Evolutionary conservation across 1,139 yeast species (phyloP).

Genomic region (Diutina siamensis): DNA sequence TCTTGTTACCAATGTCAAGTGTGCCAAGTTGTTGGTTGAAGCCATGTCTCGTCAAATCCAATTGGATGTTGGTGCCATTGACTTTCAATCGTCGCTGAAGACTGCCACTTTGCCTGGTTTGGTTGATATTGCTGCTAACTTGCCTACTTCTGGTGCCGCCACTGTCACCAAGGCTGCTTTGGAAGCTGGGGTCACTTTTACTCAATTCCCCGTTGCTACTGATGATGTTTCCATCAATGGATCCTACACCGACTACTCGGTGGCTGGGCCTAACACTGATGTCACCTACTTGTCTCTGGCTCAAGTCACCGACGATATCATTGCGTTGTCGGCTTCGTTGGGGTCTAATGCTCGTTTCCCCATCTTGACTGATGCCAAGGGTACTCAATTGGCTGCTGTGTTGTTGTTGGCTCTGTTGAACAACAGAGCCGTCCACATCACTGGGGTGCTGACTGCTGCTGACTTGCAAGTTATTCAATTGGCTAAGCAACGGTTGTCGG

Average conservation of each 20-base stretch:
- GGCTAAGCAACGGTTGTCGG: conserved; percentile 75
- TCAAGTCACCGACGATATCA: neutral
- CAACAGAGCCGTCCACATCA: conserved; percentile 76
- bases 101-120: conserved; percentile 81
- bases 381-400: conserved; percentile 86
- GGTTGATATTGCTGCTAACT: conserved; percentile 69
- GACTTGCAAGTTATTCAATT: conserved; percentile 77
- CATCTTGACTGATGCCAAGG: conserved; percentile 83
- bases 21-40: conserved; percentile 91
- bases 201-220: conserved; percentile 60
- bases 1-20: conserved; percentile 91
- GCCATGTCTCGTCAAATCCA: conserved; percentile 68
- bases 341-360: conserved; percentile 21
- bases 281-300: conserved; percentile 1
- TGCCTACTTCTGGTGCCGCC: conserved; percentile 46
- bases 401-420: conserved; percentile 83
- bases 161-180: conserved; percentile 60
- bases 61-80: conserved; percentile 64
- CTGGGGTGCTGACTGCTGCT: conserved; percentile 71
- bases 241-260: conserved; percentile 52
- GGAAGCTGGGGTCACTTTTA: conserved; percentile 83
- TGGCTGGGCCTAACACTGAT: neutral
- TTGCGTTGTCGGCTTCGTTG: neutral
- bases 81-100: conserved; percentile 84
- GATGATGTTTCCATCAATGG: conserved; percentile 60